Percentiles rank a stretch among this genome's conserved stretches.
These are phyloP conservation scores for Candida multigemmis DNA, from an alignment of 805 yeast species.

Conservation along the genomic window DNA sequence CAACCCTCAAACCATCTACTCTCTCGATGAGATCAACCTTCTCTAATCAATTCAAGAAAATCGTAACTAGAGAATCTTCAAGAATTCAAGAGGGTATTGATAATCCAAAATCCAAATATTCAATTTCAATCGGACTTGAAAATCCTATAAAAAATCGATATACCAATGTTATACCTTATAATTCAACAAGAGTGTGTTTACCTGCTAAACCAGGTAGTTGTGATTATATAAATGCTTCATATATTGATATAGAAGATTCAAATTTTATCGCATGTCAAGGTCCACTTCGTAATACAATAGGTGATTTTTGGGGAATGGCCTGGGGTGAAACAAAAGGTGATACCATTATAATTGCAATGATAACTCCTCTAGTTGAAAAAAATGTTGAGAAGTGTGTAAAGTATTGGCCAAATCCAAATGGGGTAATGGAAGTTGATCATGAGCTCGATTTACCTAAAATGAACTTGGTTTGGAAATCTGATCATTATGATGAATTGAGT, in stretches of 20 bases:
- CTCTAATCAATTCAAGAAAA: too few species aligned
- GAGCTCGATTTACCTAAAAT: too few species aligned
- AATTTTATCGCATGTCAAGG: conserved; percentile 71
- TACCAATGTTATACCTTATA: conserved; percentile 33
- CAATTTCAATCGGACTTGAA: too few species aligned
- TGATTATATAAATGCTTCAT: conserved; percentile 34
- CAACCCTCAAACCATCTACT: too few species aligned
- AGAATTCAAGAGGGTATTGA: too few species aligned
- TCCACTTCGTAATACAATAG: conserved; percentile 30
- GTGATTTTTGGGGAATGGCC: conserved; percentile 43
- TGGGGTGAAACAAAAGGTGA: conserved; percentile 21
- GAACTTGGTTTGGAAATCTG: conserved; percentile 10
- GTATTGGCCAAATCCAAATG: conserved; percentile 29
- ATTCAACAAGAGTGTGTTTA: conserved; percentile 21
- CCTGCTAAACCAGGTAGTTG: conserved; percentile 6
- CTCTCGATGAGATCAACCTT: too few species aligned
- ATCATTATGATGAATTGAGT: conserved; percentile 9
- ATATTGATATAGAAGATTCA: conserved; percentile 10
- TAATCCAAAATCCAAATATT: too few species aligned
- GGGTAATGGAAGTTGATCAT: conserved; percentile 4
- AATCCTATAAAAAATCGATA: conserved; percentile 27
- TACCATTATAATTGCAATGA: conserved; percentile 25
- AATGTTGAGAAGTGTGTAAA: conserved; percentile 29
- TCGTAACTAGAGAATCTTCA: too few species aligned
- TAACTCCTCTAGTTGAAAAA: conserved; percentile 43